These are phyloP conservation scores for Xerophyta viscosa DNA, from an alignment of 106 monocot species.

Conservation along the genomic window DNA sequence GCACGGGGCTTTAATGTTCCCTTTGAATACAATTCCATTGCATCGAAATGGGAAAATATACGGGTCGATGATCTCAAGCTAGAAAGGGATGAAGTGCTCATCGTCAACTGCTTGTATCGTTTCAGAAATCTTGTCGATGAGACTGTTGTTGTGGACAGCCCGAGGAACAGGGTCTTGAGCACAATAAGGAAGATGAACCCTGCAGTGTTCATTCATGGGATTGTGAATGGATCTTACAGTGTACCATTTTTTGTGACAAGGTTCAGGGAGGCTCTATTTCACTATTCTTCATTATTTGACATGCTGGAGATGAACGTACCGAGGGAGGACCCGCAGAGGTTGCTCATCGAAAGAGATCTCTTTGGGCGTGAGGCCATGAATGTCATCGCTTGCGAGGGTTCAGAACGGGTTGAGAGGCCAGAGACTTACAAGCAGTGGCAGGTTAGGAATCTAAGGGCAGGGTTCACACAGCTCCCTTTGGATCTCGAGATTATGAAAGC, in stretches of 20 bases:
- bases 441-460: slow-evolving; percentile 64
- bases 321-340: slow-evolving; percentile 55
- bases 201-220: slow-evolving; percentile 60
- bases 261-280: slow-evolving; percentile 73
- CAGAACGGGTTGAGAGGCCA: slow-evolving; percentile 74
- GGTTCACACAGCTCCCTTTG: slow-evolving; percentile 53
- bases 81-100: slow-evolving; percentile 56
- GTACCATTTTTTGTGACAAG: slow-evolving; percentile 86
- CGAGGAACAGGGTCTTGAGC: slow-evolving; percentile 61
- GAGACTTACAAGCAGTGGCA: slow-evolving; percentile 96
- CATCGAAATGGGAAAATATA: slow-evolving; percentile 72
- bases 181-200: slow-evolving; percentile 73
- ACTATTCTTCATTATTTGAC: slow-evolving; percentile 73
- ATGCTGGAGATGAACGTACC: slow-evolving; percentile 72
- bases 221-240: slow-evolving; percentile 68
- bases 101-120: slow-evolving; percentile 61
- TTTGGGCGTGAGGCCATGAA: slow-evolving; percentile 63
- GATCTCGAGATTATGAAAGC: slow-evolving; percentile 36
- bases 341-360: slow-evolving; percentile 60
- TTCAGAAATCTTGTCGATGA: slow-evolving; percentile 74
- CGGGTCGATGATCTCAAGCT: slow-evolving; percentile 61
- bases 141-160: slow-evolving; percentile 67
- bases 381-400: slow-evolving; percentile 78
- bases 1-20: slow-evolving; percentile 48
- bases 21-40: slow-evolving; percentile 61